Percentiles rank a stretch among this genome's conserved stretches.
These are phyloP conservation scores for Pythium dissotocum DNA, from an alignment of 352 stramenopile species.

Conservation along the genomic window DNA sequence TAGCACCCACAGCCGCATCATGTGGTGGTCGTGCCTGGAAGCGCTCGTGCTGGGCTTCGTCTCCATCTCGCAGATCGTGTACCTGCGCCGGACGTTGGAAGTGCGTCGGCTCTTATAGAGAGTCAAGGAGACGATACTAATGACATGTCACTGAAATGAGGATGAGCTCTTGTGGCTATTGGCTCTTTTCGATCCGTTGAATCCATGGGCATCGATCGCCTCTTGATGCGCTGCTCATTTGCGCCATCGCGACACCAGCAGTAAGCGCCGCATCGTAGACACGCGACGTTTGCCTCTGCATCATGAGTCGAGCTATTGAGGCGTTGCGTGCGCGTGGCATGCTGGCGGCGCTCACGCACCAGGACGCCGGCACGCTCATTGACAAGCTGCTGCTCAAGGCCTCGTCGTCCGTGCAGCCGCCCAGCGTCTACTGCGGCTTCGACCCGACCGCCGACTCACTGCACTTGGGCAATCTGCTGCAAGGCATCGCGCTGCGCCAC, in stretches of 20 bases:
- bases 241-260: background rate
- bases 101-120: constrained; percentile 80
- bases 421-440: constrained; percentile 87
- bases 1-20: constrained; percentile 79
- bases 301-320: constrained; percentile 70
- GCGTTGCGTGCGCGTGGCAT: constrained; percentile 68
- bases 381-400: constrained; percentile 45
- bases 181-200: background rate
- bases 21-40: constrained; percentile 84
- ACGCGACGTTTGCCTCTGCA: constrained; percentile 2
- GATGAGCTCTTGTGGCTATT: constrained; percentile 5
- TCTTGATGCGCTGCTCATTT: background rate
- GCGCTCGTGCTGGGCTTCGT: constrained; percentile 68
- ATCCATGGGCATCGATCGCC: constrained; percentile 9
- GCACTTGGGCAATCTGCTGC: constrained; percentile 90
- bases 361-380: constrained; percentile 52
- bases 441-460: constrained; percentile 92
- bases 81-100: constrained; percentile 82
- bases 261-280: background rate
- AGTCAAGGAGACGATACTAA: background rate
- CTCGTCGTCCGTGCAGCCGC: constrained; percentile 16
- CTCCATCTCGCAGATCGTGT: constrained; percentile 82
- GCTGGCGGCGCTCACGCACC: constrained; percentile 71
- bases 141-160: constrained; percentile 26
- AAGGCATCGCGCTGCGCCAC: constrained; percentile 84